Conservation (phyloP, 345 rosid genomes). For the Bretschneidera sinensis region DNA sequence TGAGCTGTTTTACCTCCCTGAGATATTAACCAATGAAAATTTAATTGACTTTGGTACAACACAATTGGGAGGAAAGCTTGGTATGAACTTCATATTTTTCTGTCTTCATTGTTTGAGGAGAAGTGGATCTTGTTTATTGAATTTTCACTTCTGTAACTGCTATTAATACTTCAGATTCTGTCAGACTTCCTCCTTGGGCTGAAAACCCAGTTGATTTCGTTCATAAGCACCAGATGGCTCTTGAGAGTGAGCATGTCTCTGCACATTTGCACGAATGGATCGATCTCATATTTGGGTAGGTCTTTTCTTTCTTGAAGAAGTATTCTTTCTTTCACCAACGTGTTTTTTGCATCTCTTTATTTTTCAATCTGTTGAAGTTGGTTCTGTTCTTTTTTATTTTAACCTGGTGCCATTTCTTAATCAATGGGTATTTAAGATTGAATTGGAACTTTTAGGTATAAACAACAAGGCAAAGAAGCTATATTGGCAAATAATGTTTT, state of each 20-base stretch:
- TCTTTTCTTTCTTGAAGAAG: conserved; percentile 5
- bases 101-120: too few species aligned
- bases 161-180: conserved; percentile 58
- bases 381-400: not conserved
- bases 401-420: not conserved
- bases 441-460: conserved; percentile 50
- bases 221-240: conserved; percentile 89
- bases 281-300: conserved; percentile 94
- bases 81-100: conserved; percentile 38
- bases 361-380: not conserved
- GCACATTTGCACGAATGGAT: conserved; percentile 98
- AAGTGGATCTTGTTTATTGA: conserved; percentile 8
- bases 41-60: conserved; percentile 86
- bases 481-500: conserved; percentile 87
- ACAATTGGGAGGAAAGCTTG: conserved; percentile 86
- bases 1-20: conserved; percentile 96
- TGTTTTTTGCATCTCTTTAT: not conserved
- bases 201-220: conserved; percentile 87
- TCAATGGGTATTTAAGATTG: conserved; percentile 10
- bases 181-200: conserved; percentile 96
- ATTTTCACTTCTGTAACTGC: conserved; percentile 10
- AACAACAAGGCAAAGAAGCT: conserved; percentile 99
- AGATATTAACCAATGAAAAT: conserved; percentile 85
- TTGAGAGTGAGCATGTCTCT: conserved; percentile 96
- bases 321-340: not conserved